Conservation (phyloP, 495 filamentous ascomycete species). For the Tuber magnatum region DNA sequence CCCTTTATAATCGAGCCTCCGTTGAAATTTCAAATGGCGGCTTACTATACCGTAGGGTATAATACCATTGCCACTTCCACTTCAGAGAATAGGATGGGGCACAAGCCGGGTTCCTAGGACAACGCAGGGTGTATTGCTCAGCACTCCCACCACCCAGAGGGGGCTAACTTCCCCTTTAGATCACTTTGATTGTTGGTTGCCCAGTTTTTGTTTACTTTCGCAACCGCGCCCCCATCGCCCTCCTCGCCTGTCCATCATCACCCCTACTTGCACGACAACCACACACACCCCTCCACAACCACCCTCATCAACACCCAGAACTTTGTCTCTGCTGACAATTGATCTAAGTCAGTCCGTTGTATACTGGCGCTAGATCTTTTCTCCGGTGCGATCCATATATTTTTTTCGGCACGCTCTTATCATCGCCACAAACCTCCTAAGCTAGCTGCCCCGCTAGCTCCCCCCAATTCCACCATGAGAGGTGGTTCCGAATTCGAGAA, state of each 20-base stretch:
- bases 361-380: not conserved
- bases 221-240: slow-evolving; percentile 39
- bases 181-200: slow-evolving; percentile 12
- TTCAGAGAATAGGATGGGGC: not conserved
- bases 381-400: not conserved
- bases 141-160: slow-evolving; percentile 35
- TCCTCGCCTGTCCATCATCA: slow-evolving; percentile 34
- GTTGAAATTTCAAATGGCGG: not conserved
- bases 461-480: slow-evolving; percentile 30
- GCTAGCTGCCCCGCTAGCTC: slow-evolving; percentile 38
- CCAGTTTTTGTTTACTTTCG: slow-evolving; percentile 38
- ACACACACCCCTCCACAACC: slow-evolving; percentile 28
- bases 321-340: not conserved
- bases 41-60: not conserved
- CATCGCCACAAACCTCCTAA: slow-evolving; percentile 32
- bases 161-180: slow-evolving; percentile 32
- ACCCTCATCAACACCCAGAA: slow-evolving; percentile 22
- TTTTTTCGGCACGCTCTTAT: slow-evolving; percentile 12
- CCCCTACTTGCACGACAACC: slow-evolving; percentile 25
- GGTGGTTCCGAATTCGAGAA: slow-evolving; percentile 40
- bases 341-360: not conserved
- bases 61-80: not conserved
- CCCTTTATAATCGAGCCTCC: not conserved
- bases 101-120: slow-evolving; percentile 25
- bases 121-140: slow-evolving; percentile 30